Evolutionary conservation across 805 yeast species (phyloP), one percentile per base, ranked within the genome.

Genomic region (Candida michaelii): DNA sequence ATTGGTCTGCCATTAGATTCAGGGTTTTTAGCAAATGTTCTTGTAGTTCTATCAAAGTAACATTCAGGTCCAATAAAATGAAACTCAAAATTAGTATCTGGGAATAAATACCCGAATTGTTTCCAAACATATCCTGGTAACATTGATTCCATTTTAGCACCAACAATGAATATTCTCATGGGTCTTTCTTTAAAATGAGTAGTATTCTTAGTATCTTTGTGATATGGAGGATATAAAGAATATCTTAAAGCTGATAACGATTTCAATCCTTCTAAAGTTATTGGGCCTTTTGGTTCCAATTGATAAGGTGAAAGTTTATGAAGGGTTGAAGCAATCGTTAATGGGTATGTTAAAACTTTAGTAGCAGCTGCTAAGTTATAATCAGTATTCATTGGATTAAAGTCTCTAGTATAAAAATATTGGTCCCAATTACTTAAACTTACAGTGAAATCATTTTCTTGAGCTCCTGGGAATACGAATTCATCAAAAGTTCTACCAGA

Each of bases 21-120:
- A 65, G 46, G 81, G 55, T 55, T 76, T 63, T 55, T 77, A 51
- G 68, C 83, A 78, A 60, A 82, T 72, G 53, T 77, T 76, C 74
- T 81, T 72, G 62, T 79, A 78, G 56, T 82, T 31, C 60, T 76
- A 63, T 91, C 95, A 57, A 76, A 88, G 57, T 80, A 79, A 33
- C 88, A 80, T 68, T 93, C 97, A 8, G 98, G 97, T 0, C 99
- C 99, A 50, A 93, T 80, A 64, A 93, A 89, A 60, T 89, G 95
- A 35, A 93, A 67, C 63, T 93, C 96, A 55, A 93, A 81, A 46
- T 80, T 78, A 45, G 83, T 79, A 40, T 81, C 80, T 12, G 98
- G 97, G 69, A 89, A 85, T 44, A 93, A 67, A 59, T 79, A 88
- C 21, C 88, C 83, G 50, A 93, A 69, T 66, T 93, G 98, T 63